Conservation (phyloP, 495 filamentous ascomycete genomes). For the Chaetomium cochliodes region DNA sequence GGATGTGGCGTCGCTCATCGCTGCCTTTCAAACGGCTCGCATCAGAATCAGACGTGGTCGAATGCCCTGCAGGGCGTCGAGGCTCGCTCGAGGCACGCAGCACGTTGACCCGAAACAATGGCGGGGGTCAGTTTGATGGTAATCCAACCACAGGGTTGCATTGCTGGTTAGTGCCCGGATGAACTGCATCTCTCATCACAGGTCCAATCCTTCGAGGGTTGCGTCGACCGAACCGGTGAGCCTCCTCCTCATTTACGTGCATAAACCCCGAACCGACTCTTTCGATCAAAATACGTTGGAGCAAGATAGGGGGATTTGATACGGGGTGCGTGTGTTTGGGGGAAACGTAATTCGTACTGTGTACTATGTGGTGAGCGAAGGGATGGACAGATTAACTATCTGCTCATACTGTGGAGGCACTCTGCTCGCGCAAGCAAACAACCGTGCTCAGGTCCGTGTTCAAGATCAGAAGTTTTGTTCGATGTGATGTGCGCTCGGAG, state of each 20-base stretch:
- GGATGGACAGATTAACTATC: background rate
- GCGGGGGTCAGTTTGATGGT: background rate
- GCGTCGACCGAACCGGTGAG: conserved; percentile 19
- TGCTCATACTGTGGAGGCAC: background rate
- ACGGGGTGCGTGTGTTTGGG: background rate
- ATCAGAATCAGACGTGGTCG: background rate
- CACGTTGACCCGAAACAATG: conserved; percentile 3
- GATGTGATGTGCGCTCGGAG: background rate
- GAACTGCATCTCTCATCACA: conserved; percentile 10
- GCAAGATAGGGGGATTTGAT: background rate
- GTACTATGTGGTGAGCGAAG: background rate
- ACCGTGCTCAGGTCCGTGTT: background rate
- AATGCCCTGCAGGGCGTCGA: conserved; percentile 2
- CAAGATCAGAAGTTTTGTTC: background rate
- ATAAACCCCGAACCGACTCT: background rate
- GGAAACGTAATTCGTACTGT: too few species aligned
- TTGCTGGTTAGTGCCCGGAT: conserved; percentile 15
- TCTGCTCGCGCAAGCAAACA: background rate
- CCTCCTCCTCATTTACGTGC: background rate
- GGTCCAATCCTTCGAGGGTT: conserved; percentile 13
- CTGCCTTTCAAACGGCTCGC: background rate
- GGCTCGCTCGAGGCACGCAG: too few species aligned
- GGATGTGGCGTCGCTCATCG: background rate
- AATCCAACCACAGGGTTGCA: conserved; percentile 21
- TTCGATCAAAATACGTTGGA: background rate